These are phyloP conservation scores for Phellopilus nigrolimitatus DNA, from an alignment of 1,284 basidiomycete species.

Conservation along the genomic window DNA sequence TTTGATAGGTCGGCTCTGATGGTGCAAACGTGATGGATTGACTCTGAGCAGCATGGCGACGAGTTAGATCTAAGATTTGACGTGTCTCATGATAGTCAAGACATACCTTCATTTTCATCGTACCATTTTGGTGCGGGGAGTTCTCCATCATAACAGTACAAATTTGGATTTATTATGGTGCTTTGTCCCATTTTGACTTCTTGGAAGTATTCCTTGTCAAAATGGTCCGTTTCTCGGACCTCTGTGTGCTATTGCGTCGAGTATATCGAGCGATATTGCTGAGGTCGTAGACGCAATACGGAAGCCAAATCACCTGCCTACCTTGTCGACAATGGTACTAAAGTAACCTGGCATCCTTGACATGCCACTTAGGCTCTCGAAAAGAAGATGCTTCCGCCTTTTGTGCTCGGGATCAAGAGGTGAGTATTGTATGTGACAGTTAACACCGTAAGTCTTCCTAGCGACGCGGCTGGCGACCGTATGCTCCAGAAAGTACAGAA, in stretches of 20 bases:
- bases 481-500: conserved; percentile 76
- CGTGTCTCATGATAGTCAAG: not conserved
- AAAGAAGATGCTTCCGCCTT: conserved; percentile 31
- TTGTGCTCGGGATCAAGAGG: conserved; percentile 64
- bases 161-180: too few species aligned
- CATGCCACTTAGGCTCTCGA: conserved; percentile 42
- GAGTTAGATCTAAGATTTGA: not conserved
- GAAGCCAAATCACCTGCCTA: conserved; percentile 28
- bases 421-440: conserved; percentile 57
- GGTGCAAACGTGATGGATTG: conserved; percentile 68
- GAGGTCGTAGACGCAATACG: too few species aligned
- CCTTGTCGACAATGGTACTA: conserved; percentile 42
- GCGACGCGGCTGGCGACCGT: conserved; percentile 72
- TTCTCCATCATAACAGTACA: conserved; percentile 4
- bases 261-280: too few species aligned
- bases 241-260: too few species aligned
- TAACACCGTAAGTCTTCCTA: conserved; percentile 73
- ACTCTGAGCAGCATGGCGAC: conserved; percentile 36
- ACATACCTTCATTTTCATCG: conserved; percentile 15
- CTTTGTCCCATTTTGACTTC: not conserved
- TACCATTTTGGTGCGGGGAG: conserved; percentile 9
- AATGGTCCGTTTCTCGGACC: not conserved
- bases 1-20: conserved; percentile 71
- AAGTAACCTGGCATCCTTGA: conserved; percentile 71
- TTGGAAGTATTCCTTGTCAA: not conserved